A percentile compares a stretch with the other conserved stretches of the same genome.
phyloP scores from a whole-genome alignment of 768 basidiomycete genomes.

The Mycena filopes region DNA sequence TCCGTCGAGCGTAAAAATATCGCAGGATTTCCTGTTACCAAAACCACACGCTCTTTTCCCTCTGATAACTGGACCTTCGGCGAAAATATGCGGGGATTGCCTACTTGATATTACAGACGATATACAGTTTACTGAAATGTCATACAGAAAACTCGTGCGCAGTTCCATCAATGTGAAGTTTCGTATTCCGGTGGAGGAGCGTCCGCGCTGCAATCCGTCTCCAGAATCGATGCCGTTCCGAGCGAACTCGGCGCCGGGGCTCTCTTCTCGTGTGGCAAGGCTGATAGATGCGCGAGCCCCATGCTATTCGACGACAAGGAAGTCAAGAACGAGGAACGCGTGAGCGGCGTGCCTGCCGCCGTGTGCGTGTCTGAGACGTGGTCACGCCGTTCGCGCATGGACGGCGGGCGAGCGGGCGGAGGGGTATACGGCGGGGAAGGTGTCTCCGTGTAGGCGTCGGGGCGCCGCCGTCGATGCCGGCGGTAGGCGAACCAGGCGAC shows the following conservation, averaged over 20 bases:
- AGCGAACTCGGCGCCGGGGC: neutral
- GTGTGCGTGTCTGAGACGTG: slow-evolving; percentile 23
- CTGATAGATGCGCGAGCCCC: slow-evolving; percentile 1
- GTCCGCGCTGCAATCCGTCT: slow-evolving; percentile 6
- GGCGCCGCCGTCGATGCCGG: neutral
- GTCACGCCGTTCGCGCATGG: slow-evolving; percentile 24
- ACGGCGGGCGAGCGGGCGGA: slow-evolving; percentile 5
- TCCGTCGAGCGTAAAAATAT: too few relatives aligned
- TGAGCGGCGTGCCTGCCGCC: slow-evolving; percentile 23
- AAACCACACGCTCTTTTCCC: too few relatives aligned
- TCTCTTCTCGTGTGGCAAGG: neutral
- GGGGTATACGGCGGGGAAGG: slow-evolving; percentile 15
- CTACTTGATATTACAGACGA: too few relatives aligned
- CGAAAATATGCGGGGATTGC: too few relatives aligned
- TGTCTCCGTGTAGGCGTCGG: neutral
- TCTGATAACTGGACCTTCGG: too few relatives aligned
- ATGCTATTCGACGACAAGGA: slow-evolving; percentile 18
- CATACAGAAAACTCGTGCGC: too few relatives aligned
- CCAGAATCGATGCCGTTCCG: neutral
- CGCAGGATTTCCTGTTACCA: too few relatives aligned
- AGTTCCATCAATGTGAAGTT: too few relatives aligned
- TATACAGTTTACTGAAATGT: too few relatives aligned
- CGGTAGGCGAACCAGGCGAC: slow-evolving; percentile 1
- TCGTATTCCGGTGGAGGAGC: slow-evolving; percentile 21
- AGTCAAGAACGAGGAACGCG: slow-evolving; percentile 15